A percentile compares a stretch with the other conserved stretches of the same genome.
phyloP scores from a whole-genome alignment of 1,139 yeast species.

The Saccharomyces hybrid region DNA sequence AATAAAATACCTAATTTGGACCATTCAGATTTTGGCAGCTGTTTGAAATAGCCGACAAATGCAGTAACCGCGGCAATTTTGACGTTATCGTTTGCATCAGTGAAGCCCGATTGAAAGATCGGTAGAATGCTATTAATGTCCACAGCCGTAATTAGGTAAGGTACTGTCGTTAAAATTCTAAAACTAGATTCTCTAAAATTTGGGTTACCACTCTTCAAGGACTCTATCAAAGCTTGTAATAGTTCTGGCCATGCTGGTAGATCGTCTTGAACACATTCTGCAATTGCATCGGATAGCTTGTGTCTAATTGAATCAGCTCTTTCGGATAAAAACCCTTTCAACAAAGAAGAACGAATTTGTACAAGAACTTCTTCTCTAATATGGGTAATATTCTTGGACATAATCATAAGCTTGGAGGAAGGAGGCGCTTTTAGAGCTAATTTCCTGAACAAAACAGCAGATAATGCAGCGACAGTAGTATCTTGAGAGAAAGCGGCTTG shows the following conservation, averaged over 20 bases:
- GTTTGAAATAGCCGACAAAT: constrained; percentile 81
- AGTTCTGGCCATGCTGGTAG: constrained; percentile 66
- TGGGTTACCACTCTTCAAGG: constrained; percentile 54
- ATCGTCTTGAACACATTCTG: constrained; percentile 77
- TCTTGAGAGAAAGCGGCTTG: constrained; percentile 47
- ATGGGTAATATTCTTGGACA: constrained; percentile 72
- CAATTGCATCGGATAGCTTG: constrained; percentile 86
- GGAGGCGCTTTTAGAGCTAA: constrained; percentile 61
- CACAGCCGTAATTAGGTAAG: constrained; percentile 60
- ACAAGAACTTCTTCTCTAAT: constrained; percentile 50
- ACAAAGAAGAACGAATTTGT: constrained; percentile 58
- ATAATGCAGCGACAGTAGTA: constrained; percentile 37
- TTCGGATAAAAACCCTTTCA: constrained; percentile 63
- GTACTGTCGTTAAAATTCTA: constrained; percentile 79
- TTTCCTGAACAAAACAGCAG: constrained; percentile 82
- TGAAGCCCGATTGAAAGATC: constrained; percentile 70
- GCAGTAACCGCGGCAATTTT: constrained; percentile 90
- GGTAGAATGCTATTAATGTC: constrained; percentile 55
- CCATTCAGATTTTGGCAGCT: constrained; percentile 74
- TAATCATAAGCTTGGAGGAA: constrained; percentile 45
- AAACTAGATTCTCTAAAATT: constrained; percentile 84
- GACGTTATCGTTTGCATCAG: constrained; percentile 70
- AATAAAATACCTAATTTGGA: constrained; percentile 64
- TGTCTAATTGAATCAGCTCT: constrained; percentile 70
- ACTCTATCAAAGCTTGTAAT: constrained; percentile 65